Conservation (phyloP, 73 alveolate genomes). For the Breviolum minutum region DNA sequence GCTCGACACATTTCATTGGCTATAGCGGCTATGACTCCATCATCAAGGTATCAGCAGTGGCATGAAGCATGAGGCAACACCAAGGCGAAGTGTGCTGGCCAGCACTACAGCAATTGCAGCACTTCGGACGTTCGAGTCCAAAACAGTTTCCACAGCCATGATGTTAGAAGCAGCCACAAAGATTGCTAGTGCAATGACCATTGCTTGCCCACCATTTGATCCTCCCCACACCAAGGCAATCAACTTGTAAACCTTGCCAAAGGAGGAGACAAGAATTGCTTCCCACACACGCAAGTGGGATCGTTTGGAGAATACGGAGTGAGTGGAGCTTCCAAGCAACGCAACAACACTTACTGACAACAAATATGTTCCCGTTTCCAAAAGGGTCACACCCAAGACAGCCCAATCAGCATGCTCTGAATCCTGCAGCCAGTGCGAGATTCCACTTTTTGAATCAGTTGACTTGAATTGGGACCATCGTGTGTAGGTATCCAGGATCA, state of each 20-base stretch:
- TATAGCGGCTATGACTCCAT: no score
- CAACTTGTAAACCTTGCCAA: slow-evolving; percentile 28
- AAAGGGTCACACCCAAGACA: slow-evolving; percentile 29
- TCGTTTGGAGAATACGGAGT: not conserved
- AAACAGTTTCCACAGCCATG: slow-evolving; percentile 24
- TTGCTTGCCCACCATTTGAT: slow-evolving; percentile 17
- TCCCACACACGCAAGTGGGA: slow-evolving; percentile 37
- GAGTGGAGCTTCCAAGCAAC: not conserved
- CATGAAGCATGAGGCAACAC: not conserved
- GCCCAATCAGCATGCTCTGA: slow-evolving; percentile 43
- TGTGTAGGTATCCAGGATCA: slow-evolving; percentile 46
- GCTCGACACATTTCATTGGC: not conserved
- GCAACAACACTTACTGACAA: not conserved
- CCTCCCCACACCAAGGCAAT: not conserved
- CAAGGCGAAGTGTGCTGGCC: not conserved
- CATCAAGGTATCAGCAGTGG: not conserved
- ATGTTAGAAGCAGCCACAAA: slow-evolving; percentile 45
- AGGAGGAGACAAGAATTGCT: slow-evolving; percentile 35
- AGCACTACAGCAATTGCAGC: slow-evolving; percentile 31
- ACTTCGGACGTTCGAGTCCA: not conserved
- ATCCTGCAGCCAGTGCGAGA: not conserved
- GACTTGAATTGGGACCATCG: slow-evolving; percentile 19
- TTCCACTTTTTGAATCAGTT: not conserved
- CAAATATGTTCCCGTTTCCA: slow-evolving; percentile 4
- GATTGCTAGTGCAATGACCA: slow-evolving; percentile 6